phyloP scores from a whole-genome alignment of 2,329 filamentous ascomycete species.

The Monosporascus sp. region DNA sequence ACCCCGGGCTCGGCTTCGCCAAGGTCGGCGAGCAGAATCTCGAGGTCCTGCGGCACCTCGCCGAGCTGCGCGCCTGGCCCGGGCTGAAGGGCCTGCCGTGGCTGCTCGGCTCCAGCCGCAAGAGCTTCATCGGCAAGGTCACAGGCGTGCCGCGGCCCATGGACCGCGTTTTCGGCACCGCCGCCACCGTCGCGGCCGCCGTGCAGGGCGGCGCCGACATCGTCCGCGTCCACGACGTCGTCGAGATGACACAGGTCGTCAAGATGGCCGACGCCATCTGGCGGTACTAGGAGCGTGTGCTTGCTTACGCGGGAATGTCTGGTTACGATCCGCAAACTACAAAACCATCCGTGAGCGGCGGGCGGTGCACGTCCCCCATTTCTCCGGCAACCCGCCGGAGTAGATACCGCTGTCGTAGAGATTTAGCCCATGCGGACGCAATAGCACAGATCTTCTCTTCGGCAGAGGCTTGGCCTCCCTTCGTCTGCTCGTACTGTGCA shows the following conservation, averaged over 20 bases:
- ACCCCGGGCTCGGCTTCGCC: conserved; percentile 91
- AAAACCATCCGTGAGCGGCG: too few relatives aligned
- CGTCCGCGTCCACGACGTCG: conserved; percentile 85
- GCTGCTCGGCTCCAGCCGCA: conserved; percentile 84
- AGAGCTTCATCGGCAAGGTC: conserved; percentile 79
- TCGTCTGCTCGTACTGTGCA: too few relatives aligned
- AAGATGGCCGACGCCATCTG: conserved; percentile 93
- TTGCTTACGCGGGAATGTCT: background rate
- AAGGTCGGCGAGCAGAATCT: conserved; percentile 80
- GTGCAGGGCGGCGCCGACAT: conserved; percentile 86
- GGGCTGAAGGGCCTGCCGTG: conserved; percentile 71
- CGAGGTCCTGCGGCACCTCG: conserved; percentile 65
- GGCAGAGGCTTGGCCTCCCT: too few relatives aligned
- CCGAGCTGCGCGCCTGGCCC: conserved; percentile 58
- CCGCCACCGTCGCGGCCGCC: conserved; percentile 79
- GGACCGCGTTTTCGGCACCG: conserved; percentile 78
- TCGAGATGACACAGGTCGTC: conserved; percentile 78
- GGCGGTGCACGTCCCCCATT: too few relatives aligned
- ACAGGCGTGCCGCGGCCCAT: conserved; percentile 69
- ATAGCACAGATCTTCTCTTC: too few relatives aligned
- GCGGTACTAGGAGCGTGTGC: conserved; percentile 39
- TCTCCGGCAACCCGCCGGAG: too few relatives aligned
- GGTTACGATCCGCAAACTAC: background rate
- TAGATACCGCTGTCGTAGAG: too few relatives aligned
- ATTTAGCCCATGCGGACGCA: too few relatives aligned